Conservation (phyloP, 169 alveolate genomes). For the Cryptosporidium sp. region DNA sequence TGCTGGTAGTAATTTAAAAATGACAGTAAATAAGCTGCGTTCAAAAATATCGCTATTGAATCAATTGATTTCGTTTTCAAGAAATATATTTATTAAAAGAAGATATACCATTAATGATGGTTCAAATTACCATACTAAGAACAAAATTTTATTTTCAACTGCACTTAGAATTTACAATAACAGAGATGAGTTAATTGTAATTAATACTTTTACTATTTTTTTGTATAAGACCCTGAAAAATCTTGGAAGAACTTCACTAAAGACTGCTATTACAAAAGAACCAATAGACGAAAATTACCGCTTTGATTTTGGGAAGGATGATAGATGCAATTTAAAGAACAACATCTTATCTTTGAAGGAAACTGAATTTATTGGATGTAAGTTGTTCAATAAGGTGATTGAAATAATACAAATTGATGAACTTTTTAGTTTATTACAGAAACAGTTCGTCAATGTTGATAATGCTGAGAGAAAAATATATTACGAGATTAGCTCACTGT, state of each 20-base stretch:
- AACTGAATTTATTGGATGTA: constrained; percentile 28
- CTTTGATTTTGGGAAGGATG: constrained; percentile 54
- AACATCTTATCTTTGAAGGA: constrained; percentile 13
- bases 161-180: constrained; percentile 48
- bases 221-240: constrained; percentile 33
- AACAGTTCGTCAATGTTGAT: constrained; percentile 30
- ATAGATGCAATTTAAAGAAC: constrained; percentile 14
- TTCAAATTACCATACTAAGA: neutral
- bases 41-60: constrained; percentile 40
- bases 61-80: constrained; percentile 32
- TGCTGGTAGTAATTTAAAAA: constrained; percentile 17
- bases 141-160: constrained; percentile 21
- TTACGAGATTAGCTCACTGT: constrained; percentile 22
- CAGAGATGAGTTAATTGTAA: constrained; percentile 39
- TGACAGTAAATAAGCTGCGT: constrained; percentile 7
- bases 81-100: constrained; percentile 53
- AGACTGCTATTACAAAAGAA: constrained; percentile 1
- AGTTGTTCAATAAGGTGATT: neutral
- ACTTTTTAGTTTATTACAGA: constrained; percentile 19
- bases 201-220: neutral
- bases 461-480: constrained; percentile 56
- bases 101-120: constrained; percentile 11
- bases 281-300: neutral
- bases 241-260: neutral
- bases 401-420: constrained; percentile 60